These are phyloP conservation scores for Furcasterigmium furcatum DNA, from an alignment of 2,329 filamentous ascomycete genomes.

Conservation along the genomic window DNA sequence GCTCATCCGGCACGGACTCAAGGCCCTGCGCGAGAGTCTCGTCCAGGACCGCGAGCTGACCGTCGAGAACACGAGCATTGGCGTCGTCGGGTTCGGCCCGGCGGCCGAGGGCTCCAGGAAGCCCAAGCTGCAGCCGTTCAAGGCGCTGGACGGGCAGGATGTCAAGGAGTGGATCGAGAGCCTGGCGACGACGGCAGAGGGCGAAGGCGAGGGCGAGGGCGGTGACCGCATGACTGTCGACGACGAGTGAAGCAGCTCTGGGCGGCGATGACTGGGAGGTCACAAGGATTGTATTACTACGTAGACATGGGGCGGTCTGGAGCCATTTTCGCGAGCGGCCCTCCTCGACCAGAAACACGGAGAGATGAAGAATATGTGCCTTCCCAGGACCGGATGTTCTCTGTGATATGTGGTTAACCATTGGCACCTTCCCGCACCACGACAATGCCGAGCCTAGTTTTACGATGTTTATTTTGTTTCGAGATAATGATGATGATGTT, in stretches of 20 bases:
- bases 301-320: background rate
- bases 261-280: too few relatives aligned
- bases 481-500: too few relatives aligned
- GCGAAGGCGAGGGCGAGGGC: constrained; percentile 43
- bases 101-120: constrained; percentile 34
- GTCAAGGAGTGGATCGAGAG: constrained; percentile 84
- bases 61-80: constrained; percentile 93
- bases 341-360: too few relatives aligned
- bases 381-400: too few relatives aligned
- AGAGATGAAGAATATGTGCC: too few relatives aligned
- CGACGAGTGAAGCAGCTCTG: constrained; percentile 7
- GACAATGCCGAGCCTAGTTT: too few relatives aligned
- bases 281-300: background rate
- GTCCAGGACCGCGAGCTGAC: constrained; percentile 97
- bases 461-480: too few relatives aligned
- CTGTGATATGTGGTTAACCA: too few relatives aligned
- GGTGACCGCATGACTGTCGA: constrained; percentile 32
- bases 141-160: constrained; percentile 85
- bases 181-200: constrained; percentile 34
- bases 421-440: too few relatives aligned
- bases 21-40: constrained; percentile 90
- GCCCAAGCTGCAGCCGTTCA: constrained; percentile 73
- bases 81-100: constrained; percentile 63
- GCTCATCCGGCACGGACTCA: constrained; percentile 84
- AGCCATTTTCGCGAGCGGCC: background rate